These are phyloP conservation scores for Sophora flavescens DNA, from an alignment of 306 rosid genomes.

Conservation along the genomic window DNA sequence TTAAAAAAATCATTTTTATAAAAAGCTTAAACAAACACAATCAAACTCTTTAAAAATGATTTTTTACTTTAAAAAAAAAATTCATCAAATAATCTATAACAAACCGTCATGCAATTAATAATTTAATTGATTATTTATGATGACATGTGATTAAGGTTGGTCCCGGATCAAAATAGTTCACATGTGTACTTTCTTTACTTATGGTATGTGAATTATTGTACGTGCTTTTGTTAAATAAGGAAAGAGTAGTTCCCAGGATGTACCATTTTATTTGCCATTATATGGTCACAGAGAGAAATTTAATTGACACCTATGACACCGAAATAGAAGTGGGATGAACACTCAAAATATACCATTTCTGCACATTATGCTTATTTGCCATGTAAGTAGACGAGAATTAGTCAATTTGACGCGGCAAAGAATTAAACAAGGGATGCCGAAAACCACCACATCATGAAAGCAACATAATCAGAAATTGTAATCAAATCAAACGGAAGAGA, in stretches of 20 bases:
- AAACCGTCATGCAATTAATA: too few relatives aligned
- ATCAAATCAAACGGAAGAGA: constrained; percentile 44
- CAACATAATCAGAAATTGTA: constrained; percentile 47
- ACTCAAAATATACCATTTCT: constrained; percentile 8
- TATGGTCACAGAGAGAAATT: constrained; percentile 32
- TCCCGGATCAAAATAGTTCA: constrained; percentile 41
- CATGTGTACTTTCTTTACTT: not conserved
- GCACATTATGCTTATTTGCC: constrained; percentile 10
- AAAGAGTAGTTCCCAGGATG: constrained; percentile 24
- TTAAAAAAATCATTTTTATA: too few relatives aligned
- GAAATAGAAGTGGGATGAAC: constrained; percentile 29
- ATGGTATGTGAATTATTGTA: too few relatives aligned
- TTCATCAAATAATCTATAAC: too few relatives aligned
- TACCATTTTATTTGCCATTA: constrained; percentile 34
- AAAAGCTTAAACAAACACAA: too few relatives aligned
- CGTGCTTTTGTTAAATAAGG: constrained; percentile 30
- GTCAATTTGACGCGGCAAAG: constrained; percentile 44
- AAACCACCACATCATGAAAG: constrained; percentile 44
- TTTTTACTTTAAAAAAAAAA: too few relatives aligned
- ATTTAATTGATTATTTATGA: not conserved
- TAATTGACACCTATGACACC: constrained; percentile 40
- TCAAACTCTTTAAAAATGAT: too few relatives aligned
- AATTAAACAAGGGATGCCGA: constrained; percentile 22
- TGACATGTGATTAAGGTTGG: constrained; percentile 8
- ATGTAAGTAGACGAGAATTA: constrained; percentile 39